Evolutionary conservation across 805 yeast species (phyloP), one percentile per base, ranked within the genome.

Genomic region (Ogataea pignaliae): DNA sequence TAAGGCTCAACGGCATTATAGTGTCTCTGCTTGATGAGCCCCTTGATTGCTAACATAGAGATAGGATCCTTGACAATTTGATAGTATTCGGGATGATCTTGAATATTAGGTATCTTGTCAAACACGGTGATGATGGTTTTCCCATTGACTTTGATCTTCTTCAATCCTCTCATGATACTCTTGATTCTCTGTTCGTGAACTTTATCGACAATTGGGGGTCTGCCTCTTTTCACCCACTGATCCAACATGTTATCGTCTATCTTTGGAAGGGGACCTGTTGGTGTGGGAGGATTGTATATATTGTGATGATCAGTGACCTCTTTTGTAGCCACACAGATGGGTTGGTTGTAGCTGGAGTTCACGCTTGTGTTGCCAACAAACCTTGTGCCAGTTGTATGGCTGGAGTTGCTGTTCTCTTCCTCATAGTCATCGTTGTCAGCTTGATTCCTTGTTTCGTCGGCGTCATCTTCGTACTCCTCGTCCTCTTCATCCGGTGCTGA

Each of bases 131-230:
- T 60, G 34, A 62, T 56, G 4, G 66, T 62, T 14, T 71, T 59
- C n/a, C 82, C 76, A 36, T 86, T 65, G 31, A 75, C 68, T 37
- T 78, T 75, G 46, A 85, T 82, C 58, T 86, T 86, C 57, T 89
- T 86, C 59, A 93, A 71, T 39, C 79, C 81, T 61, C 95, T 80
- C 71, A 93, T 68, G 33, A 93, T 82, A 52, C 88, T 81, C 63
- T 91, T 90, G 65, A 91, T 89, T 50, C 97, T 74, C 59, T 88
- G 88, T 65, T 93, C 97, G 63, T 85, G 90, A 6, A 96, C 95
- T 59, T 81, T 84, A 62, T 87, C 96, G 40, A 88, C 88, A 44
- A 88, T 84, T 2, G 96, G 96, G 5, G 97, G 96, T 55, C 96
- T 75, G 15, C 96, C 96, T 57, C 95, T 75, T 63, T 87, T 83